These are phyloP conservation scores for Flaveria linearis DNA, from an alignment of 129 eudicot genomes.

Conservation along the genomic window DNA sequence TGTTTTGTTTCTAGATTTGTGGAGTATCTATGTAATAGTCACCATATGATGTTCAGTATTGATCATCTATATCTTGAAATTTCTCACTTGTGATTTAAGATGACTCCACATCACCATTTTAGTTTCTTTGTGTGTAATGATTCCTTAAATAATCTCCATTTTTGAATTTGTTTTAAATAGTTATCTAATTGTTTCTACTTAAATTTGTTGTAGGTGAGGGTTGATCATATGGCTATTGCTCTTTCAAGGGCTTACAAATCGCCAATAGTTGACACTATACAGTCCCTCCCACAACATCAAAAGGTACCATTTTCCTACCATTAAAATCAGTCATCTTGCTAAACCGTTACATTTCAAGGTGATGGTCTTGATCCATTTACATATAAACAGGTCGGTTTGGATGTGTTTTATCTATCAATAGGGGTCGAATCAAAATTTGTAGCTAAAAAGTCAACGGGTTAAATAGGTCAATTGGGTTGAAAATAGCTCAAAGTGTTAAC, in stretches of 20 bases:
- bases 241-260: slow-evolving; percentile 86
- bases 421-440: background rate
- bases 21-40: background rate
- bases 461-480: background rate
- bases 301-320: slow-evolving; percentile 49
- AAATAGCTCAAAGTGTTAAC: background rate
- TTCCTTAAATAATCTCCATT: background rate
- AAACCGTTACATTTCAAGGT: background rate
- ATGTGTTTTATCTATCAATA: background rate
- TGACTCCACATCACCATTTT: background rate
- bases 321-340: background rate
- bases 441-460: background rate
- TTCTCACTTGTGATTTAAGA: background rate
- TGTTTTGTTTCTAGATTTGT: background rate
- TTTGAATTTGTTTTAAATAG: background rate
- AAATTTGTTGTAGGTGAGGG: slow-evolving; percentile 62
- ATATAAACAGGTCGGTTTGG: background rate
- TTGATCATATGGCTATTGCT: slow-evolving; percentile 95
- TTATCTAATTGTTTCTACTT: background rate
- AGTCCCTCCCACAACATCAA: slow-evolving; percentile 95
- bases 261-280: slow-evolving; percentile 88
- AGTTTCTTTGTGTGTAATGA: background rate
- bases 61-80: background rate
- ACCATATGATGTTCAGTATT: background rate
- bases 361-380: background rate